These are phyloP conservation scores for Sherardia arvensis DNA, from an alignment of 257 asterid genomes.

Conservation along the genomic window DNA sequence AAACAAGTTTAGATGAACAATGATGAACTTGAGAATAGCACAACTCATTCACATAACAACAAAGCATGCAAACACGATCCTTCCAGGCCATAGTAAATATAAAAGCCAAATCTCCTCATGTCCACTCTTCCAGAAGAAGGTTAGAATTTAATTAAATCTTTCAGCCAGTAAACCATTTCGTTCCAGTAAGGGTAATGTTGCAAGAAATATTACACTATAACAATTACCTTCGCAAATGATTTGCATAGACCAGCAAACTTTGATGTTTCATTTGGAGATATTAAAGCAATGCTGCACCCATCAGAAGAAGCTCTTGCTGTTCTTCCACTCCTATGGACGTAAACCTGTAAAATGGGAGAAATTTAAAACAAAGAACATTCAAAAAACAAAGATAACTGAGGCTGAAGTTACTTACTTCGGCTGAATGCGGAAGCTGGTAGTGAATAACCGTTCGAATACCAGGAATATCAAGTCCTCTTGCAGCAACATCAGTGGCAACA, in stretches of 20 bases:
- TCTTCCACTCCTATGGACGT: constrained; percentile 97
- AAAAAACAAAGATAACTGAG: not conserved
- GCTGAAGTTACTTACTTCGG: constrained; percentile 45
- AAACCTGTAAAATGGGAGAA: constrained; percentile 41
- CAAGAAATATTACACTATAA: not conserved
- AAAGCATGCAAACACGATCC: not conserved
- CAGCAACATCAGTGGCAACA: constrained; percentile 93
- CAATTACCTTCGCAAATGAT: constrained; percentile 75
- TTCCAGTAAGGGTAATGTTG: not conserved
- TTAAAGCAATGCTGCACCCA: constrained; percentile 91
- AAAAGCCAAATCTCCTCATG: not conserved
- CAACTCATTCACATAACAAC: not conserved
- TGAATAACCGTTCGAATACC: constrained; percentile 93
- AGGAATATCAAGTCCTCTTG: constrained; percentile 88
- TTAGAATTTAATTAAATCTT: not conserved
- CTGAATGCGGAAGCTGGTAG: constrained; percentile 96
- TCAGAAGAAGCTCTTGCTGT: constrained; percentile 95
- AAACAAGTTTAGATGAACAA: not conserved
- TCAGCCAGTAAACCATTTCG: not conserved
- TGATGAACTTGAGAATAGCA: not conserved
- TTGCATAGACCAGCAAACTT: constrained; percentile 81
- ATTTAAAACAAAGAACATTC: not conserved
- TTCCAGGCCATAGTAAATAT: not conserved
- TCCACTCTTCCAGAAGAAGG: not conserved
- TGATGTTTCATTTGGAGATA: constrained; percentile 82